These are phyloP conservation scores for Protomyces gravidus DNA, from an alignment of 1,139 yeast genomes.

Conservation along the genomic window DNA sequence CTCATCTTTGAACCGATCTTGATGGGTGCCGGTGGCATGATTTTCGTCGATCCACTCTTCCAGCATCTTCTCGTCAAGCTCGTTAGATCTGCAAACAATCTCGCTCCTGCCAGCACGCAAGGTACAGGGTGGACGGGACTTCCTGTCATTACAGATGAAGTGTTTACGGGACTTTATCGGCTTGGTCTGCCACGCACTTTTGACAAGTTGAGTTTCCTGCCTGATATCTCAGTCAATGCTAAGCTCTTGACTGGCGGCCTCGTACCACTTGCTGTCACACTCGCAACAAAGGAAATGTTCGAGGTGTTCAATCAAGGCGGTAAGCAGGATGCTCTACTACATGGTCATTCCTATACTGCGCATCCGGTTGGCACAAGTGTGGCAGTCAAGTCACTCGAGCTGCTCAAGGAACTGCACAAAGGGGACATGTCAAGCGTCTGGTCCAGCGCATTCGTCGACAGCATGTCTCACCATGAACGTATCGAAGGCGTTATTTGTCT, in stretches of 20 bases:
- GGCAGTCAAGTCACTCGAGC: constrained; percentile 36
- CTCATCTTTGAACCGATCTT: constrained; percentile 38
- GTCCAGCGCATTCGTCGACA: constrained; percentile 34
- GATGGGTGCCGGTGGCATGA: constrained; percentile 40
- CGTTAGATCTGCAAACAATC: constrained; percentile 31
- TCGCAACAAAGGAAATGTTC: constrained; percentile 37
- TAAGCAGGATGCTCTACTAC: constrained; percentile 38
- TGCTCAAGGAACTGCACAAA: constrained; percentile 29
- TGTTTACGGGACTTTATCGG: constrained; percentile 39
- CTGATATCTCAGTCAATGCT: constrained; percentile 39
- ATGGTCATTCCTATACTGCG: constrained; percentile 39
- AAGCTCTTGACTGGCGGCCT: constrained; percentile 39
- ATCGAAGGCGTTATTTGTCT: constrained; percentile 37
- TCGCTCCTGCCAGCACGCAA: constrained; percentile 4
- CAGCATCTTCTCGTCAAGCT: constrained; percentile 37
- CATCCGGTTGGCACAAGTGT: constrained; percentile 40
- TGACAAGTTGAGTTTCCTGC: constrained; percentile 32
- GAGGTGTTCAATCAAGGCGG: constrained; percentile 35
- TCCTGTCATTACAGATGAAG: constrained; percentile 39
- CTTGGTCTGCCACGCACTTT: constrained; percentile 36
- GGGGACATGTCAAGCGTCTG: constrained; percentile 37
- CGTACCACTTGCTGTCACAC: constrained; percentile 37
- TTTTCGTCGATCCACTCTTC: constrained; percentile 37
- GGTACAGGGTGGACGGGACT: constrained; percentile 36
- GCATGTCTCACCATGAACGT: constrained; percentile 32